phyloP scores from a whole-genome alignment of 1,284 basidiomycete species.

The Chiua sp. region DNA sequence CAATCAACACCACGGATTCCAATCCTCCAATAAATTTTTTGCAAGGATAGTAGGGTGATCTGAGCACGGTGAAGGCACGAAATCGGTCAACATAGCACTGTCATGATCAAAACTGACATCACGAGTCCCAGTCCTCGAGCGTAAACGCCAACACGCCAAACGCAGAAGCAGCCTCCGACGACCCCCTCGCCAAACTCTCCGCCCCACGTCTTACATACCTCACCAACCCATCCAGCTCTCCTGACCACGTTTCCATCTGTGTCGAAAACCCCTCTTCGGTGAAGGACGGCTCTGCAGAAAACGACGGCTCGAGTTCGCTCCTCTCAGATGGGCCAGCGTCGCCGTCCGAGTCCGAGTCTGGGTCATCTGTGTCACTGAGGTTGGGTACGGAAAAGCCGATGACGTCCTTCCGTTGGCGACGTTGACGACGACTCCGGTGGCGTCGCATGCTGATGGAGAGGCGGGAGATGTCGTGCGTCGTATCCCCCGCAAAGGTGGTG shows the following conservation, averaged over 20 bases:
- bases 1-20: conserved; percentile 53
- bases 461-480: conserved; percentile 63
- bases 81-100: too few species aligned
- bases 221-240: conserved; percentile 73
- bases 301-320: conserved; percentile 44
- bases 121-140: conserved; percentile 80
- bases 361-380: conserved; percentile 41
- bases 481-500: conserved; percentile 61
- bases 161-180: conserved; percentile 58
- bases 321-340: conserved; percentile 27
- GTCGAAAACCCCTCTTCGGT: conserved; percentile 47
- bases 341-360: conserved; percentile 48
- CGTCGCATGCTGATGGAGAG: conserved; percentile 57
- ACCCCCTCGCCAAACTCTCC: conserved; percentile 63
- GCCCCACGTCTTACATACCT: conserved; percentile 68
- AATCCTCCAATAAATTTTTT: conserved; percentile 63
- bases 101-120: not conserved
- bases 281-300: conserved; percentile 46
- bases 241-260: conserved; percentile 64
- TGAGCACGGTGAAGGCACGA: too few species aligned
- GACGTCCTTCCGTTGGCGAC: conserved; percentile 56
- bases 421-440: conserved; percentile 64
- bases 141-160: conserved; percentile 80
- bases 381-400: conserved; percentile 62
- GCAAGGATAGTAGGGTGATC: too few species aligned